These are phyloP conservation scores for Pelargonium australe DNA, from an alignment of 441 rosid genomes.

Conservation along the genomic window DNA sequence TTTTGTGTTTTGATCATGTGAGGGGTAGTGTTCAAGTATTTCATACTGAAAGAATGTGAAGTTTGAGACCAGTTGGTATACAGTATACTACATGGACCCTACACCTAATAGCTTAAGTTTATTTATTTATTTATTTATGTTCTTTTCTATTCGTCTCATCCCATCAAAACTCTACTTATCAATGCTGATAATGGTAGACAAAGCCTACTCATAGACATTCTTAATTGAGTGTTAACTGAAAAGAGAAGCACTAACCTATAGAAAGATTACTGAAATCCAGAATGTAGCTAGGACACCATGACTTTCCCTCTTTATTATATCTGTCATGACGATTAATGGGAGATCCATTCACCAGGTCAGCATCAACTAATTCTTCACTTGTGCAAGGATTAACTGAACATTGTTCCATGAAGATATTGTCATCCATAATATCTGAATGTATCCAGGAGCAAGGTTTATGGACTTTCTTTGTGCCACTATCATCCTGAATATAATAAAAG, in stretches of 20 bases:
- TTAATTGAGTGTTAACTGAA: constrained; percentile 1
- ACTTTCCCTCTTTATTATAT: constrained; percentile 25
- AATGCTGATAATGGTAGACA: not conserved
- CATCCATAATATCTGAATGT: constrained; percentile 93
- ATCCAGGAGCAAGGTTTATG: constrained; percentile 72
- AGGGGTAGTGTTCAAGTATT: too few relatives aligned
- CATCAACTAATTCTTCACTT: constrained; percentile 21
- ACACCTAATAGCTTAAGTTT: too few relatives aligned
- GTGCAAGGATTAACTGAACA: constrained; percentile 18
- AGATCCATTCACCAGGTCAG: constrained; percentile 20
- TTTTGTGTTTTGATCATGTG: too few relatives aligned
- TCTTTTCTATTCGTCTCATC: not conserved
- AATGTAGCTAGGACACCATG: constrained; percentile 73
- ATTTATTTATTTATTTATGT: too few relatives aligned
- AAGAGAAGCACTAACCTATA: constrained; percentile 40
- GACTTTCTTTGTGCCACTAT: constrained; percentile 28
- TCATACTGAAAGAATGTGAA: too few relatives aligned
- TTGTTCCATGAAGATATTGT: constrained; percentile 77
- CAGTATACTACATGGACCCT: too few relatives aligned
- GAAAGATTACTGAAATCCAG: constrained; percentile 83
- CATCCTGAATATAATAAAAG: constrained; percentile 39
- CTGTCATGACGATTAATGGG: constrained; percentile 27
- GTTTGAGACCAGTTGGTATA: too few relatives aligned
- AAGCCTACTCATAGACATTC: too few relatives aligned
- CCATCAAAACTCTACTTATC: not conserved